Percentiles rank a stretch among this genome's conserved stretches.
phyloP scores from a whole-genome alignment of 148 eudicot species.

The Rhododendron simsii region DNA sequence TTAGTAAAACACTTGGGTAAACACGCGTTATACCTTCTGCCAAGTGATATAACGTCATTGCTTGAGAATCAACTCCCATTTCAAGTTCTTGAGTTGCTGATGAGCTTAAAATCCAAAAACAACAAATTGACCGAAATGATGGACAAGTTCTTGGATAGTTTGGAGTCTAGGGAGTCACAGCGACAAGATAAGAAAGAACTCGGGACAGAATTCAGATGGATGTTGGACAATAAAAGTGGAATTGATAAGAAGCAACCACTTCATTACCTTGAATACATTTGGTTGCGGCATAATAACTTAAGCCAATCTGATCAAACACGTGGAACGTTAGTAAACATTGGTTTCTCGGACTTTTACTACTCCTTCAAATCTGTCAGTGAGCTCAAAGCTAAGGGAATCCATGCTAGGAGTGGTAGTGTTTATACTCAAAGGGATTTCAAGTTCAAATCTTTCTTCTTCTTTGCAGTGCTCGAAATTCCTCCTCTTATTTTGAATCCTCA shows the following conservation, averaged over 20 bases:
- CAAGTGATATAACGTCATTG: not conserved
- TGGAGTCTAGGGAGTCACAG: not conserved
- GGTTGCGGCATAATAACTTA: not conserved
- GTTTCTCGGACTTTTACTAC: not conserved
- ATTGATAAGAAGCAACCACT: not conserved
- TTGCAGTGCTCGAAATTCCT: not conserved
- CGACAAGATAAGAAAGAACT: not conserved
- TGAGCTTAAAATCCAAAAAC: constrained; percentile 7
- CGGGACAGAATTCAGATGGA: not conserved
- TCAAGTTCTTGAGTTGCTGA: constrained; percentile 10
- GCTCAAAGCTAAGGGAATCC: not conserved
- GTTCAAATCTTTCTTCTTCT: not conserved
- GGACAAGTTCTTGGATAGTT: not conserved
- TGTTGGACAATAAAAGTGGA: not conserved
- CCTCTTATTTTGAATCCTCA: not conserved
- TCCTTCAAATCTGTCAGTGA: not conserved
- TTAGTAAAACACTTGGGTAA: not conserved
- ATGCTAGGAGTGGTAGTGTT: not conserved
- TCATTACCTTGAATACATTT: not conserved
- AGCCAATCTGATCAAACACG: not conserved
- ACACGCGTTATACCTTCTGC: not conserved
- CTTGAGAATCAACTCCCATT: constrained; percentile 1
- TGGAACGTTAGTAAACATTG: not conserved
- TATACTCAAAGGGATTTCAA: not conserved
- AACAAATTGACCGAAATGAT: not conserved